phyloP scores from a whole-genome alignment of 768 basidiomycete species.

The Boletus rubroflammeus region DNA sequence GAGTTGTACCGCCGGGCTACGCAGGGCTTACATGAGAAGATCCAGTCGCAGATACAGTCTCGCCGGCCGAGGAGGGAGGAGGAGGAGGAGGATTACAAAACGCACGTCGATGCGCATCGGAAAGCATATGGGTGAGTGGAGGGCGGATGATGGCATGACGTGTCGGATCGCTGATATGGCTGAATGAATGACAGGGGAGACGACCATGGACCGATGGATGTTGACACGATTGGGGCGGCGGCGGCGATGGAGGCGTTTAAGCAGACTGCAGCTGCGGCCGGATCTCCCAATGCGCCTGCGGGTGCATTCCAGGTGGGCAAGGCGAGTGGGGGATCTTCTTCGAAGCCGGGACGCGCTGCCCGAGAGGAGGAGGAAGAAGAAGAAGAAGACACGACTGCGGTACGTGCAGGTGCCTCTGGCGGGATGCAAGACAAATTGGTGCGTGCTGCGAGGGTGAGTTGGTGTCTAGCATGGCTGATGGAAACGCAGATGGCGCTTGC shows the following conservation, averaged over 20 bases:
- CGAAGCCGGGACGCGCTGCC: background rate
- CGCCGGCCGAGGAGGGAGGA: background rate
- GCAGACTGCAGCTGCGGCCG: slow-evolving; percentile 14
- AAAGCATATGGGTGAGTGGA: slow-evolving; percentile 31
- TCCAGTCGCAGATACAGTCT: slow-evolving; percentile 16
- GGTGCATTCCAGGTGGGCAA: slow-evolving; percentile 17
- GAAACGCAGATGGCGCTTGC: slow-evolving; percentile 23
- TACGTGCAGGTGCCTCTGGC: slow-evolving; percentile 5
- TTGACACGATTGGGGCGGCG: slow-evolving; percentile 26
- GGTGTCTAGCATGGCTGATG: background rate
- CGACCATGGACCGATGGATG: slow-evolving; percentile 26
- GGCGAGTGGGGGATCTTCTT: background rate
- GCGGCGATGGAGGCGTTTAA: slow-evolving; percentile 33
- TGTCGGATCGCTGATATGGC: background rate
- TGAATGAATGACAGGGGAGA: slow-evolving; percentile 8
- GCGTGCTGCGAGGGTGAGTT: background rate
- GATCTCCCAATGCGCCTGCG: slow-evolving; percentile 11
- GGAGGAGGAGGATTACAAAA: slow-evolving; percentile 12
- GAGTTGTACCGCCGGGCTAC: slow-evolving; percentile 21
- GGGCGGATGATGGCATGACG: no score
- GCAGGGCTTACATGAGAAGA: slow-evolving; percentile 20
- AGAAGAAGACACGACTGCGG: slow-evolving; percentile 8
- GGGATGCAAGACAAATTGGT: slow-evolving; percentile 32
- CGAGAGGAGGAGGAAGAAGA: background rate
- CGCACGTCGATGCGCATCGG: slow-evolving; percentile 26